Evolutionary conservation across 805 yeast species (phyloP).

Genomic region (Ogataea ramenticola): DNA sequence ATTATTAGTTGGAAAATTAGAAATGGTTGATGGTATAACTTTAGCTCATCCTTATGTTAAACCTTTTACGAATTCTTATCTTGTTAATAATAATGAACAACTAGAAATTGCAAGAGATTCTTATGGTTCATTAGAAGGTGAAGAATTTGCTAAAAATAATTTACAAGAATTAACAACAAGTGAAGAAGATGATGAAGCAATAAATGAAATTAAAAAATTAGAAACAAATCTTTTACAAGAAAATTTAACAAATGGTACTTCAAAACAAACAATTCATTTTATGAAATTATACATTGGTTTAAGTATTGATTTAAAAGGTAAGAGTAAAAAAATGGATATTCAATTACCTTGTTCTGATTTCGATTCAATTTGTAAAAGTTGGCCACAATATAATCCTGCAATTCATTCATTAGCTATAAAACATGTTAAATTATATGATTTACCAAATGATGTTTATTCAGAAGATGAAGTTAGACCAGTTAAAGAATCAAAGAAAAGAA

Average conservation of each 20-base stretch:
- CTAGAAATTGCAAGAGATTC: conserved; percentile 18
- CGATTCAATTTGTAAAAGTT: conserved; percentile 68
- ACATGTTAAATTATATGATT: conserved; percentile 68
- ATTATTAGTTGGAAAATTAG: conserved; percentile 75
- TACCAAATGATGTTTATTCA: conserved; percentile 77
- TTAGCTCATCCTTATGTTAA: conserved; percentile 89
- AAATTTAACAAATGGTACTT: conserved; percentile 12
- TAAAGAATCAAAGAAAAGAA: conserved; percentile 43
- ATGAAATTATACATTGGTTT: conserved; percentile 81
- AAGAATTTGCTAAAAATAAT: conserved; percentile 30
- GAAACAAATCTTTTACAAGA: conserved; percentile 18
- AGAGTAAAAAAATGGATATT: conserved; percentile 65
- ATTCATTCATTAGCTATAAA: conserved; percentile 56
- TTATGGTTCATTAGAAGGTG: conserved; percentile 57
- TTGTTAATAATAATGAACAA: conserved; percentile 36
- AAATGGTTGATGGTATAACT: conserved; percentile 63
- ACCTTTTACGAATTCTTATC: conserved; percentile 51
- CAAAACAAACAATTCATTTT: conserved; percentile 38
- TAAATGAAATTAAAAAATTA: conserved; percentile 11
- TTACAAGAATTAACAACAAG: conserved; percentile 24
- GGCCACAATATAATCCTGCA: conserved; percentile 59
- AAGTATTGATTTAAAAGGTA: conserved; percentile 43
- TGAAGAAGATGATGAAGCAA: conserved; percentile 20
- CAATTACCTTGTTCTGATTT: conserved; percentile 90
- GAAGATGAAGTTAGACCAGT: conserved; percentile 75